Evolutionary conservation across 2,329 filamentous ascomycete species (phyloP).

Genomic region (Colletotrichum filicis): DNA sequence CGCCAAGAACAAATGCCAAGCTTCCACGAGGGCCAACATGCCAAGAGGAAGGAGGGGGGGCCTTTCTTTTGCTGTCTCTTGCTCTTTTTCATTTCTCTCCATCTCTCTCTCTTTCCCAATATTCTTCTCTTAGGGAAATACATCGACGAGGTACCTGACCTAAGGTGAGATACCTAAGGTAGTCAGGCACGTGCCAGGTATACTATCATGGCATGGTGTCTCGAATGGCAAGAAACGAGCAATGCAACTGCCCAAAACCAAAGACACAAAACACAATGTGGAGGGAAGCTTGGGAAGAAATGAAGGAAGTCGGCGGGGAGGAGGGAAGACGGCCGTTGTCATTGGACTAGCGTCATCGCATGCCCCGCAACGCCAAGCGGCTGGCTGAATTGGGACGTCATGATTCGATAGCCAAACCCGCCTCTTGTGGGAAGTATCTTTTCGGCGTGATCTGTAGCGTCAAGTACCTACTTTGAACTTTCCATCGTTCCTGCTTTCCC

Average conservation of each 20-base stretch:
- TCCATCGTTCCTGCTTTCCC: neutral
- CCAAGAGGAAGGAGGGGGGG: neutral
- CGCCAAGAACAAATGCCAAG: conserved; percentile 4
- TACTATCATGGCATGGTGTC: neutral
- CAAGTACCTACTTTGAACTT: neutral
- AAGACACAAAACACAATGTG: neutral
- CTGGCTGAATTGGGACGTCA: conserved; percentile 26
- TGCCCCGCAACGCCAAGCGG: conserved; percentile 23
- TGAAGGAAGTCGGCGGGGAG: neutral
- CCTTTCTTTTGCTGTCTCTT: too few relatives aligned
- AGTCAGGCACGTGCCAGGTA: neutral
- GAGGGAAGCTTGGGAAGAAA: neutral
- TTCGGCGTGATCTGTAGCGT: too few relatives aligned
- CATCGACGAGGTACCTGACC: too few relatives aligned
- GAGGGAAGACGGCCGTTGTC: neutral
- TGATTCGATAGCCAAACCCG: conserved; percentile 9
- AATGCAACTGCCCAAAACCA: neutral
- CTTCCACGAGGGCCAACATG: neutral
- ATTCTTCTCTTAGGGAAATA: neutral
- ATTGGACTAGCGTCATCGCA: conserved; percentile 5
- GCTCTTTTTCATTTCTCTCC: too few relatives aligned
- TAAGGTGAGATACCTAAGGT: too few relatives aligned
- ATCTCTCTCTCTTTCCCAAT: neutral
- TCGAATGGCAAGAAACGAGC: neutral
- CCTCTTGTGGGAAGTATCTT: neutral